These are phyloP conservation scores for Diaporthe destruens DNA, from an alignment of 2,329 filamentous ascomycete genomes.

Conservation along the genomic window DNA sequence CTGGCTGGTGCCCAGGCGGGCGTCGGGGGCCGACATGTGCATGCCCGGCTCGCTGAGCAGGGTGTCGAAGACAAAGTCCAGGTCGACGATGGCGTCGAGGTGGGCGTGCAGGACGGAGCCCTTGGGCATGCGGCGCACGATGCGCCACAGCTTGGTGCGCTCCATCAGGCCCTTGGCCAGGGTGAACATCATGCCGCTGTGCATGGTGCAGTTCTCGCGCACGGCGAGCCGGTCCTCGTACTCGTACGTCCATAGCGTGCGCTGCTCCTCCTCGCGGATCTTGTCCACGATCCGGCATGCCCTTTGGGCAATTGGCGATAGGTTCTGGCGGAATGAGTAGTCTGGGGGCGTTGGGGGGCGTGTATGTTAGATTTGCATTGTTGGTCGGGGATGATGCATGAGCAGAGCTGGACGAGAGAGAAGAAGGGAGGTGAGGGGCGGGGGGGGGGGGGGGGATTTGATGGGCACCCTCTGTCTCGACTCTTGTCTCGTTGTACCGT, in stretches of 20 bases:
- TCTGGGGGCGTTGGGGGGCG: slow-evolving; percentile 60
- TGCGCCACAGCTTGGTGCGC: slow-evolving; percentile 84
- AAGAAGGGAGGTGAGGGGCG: background rate
- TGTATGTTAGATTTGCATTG: slow-evolving; percentile 42
- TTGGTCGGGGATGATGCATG: background rate
- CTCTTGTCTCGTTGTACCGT: background rate
- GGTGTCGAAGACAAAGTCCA: slow-evolving; percentile 81
- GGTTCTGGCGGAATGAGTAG: slow-evolving; percentile 76
- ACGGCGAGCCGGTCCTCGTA: slow-evolving; percentile 78
- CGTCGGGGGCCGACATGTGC: slow-evolving; percentile 72
- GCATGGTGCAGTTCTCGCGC: slow-evolving; percentile 72
- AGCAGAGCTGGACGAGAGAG: background rate
- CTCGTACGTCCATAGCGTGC: slow-evolving; percentile 80
- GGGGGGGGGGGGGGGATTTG: slow-evolving; percentile 44
- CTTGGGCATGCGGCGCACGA: slow-evolving; percentile 89
- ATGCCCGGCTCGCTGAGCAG: slow-evolving; percentile 80
- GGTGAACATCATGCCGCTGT: slow-evolving; percentile 94
- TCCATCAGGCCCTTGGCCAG: slow-evolving; percentile 90
- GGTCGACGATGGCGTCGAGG: slow-evolving; percentile 90
- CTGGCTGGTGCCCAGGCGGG: slow-evolving; percentile 65
- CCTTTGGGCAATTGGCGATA: slow-evolving; percentile 82
- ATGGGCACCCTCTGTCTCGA: background rate
- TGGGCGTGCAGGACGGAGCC: slow-evolving; percentile 89
- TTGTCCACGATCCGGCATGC: slow-evolving; percentile 84
- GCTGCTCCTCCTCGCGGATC: slow-evolving; percentile 83